Evolutionary conservation across 176 grass and related monocot species (phyloP).

Genomic region (Calamus simplicifolius): DNA sequence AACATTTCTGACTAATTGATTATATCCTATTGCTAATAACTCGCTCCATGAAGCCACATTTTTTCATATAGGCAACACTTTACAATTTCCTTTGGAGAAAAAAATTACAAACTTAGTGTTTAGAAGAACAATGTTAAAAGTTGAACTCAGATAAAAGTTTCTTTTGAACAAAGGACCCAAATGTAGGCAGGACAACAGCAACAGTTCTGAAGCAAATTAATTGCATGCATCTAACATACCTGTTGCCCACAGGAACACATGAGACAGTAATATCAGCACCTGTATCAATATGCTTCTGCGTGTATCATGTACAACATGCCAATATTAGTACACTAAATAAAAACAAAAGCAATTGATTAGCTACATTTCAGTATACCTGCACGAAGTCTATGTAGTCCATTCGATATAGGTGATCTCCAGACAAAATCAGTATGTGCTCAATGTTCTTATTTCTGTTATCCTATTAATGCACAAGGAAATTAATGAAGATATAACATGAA

Average conservation of each 20-base stretch:
- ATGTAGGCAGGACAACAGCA: too few species aligned
- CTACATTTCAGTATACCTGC: constrained; percentile 25
- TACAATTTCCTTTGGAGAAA: background rate
- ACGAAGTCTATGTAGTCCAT: constrained; percentile 79
- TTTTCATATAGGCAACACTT: background rate
- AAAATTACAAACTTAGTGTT: background rate
- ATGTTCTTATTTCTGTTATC: constrained; percentile 50
- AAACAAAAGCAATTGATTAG: background rate
- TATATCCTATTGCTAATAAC: too few species aligned
- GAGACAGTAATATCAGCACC: constrained; percentile 63
- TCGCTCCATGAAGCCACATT: too few species aligned
- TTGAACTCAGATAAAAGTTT: too few species aligned
- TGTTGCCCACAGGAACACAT: constrained; percentile 44
- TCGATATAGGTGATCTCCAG: constrained; percentile 65
- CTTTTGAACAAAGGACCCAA: too few species aligned
- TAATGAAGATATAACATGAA: constrained; percentile 5
- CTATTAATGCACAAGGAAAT: constrained; percentile 7
- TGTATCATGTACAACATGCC: background rate
- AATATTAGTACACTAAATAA: too few species aligned
- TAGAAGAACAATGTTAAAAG: too few species aligned
- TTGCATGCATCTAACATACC: constrained; percentile 19
- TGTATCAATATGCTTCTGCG: constrained; percentile 61
- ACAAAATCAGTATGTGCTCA: constrained; percentile 62
- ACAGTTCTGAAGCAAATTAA: too few species aligned
- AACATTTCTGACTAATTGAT: too few species aligned